A percentile compares a stretch with the other conserved stretches of the same genome.
phyloP scores from a whole-genome alignment of 768 basidiomycete genomes.

The Collybia sp. region DNA sequence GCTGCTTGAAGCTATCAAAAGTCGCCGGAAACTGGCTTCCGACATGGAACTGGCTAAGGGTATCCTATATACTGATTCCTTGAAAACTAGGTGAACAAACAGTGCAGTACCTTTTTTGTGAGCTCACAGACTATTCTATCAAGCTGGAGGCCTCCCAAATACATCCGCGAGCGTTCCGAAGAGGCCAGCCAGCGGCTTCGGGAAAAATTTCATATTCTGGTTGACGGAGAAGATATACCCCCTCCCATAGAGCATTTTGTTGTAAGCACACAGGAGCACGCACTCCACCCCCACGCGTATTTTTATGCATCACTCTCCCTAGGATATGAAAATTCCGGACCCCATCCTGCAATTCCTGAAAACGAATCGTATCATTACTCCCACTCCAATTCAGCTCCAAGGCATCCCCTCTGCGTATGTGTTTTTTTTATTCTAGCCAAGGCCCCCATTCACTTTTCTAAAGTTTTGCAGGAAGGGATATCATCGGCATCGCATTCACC shows the following conservation, averaged over 20 bases:
- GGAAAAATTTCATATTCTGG: conserved; percentile 90
- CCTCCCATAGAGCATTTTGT: conserved; percentile 89
- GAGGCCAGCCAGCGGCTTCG: conserved; percentile 73
- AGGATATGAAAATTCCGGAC: conserved; percentile 99
- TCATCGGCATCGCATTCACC: conserved; percentile 99
- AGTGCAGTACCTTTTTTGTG: neutral
- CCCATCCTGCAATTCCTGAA: conserved; percentile 80
- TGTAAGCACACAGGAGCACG: conserved; percentile 30
- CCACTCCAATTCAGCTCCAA: conserved; percentile 96
- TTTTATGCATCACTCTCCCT: neutral
- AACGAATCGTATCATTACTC: conserved; percentile 77
- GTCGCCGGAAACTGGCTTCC: conserved; percentile 85
- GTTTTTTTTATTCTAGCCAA: conserved; percentile 1
- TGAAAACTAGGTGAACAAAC: conserved; percentile 67
- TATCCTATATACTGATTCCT: conserved; percentile 82
- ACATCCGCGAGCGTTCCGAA: conserved; percentile 65
- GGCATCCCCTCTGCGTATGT: conserved; percentile 92
- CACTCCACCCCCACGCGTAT: conserved; percentile 3
- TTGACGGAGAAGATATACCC: conserved; percentile 92
- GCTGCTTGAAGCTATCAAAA: conserved; percentile 88
- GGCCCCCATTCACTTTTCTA: conserved; percentile 14
- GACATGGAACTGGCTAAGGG: conserved; percentile 93
- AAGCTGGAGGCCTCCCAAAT: conserved; percentile 88
- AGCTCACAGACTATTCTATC: conserved; percentile 2
- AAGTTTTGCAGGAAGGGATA: conserved; percentile 92